Evolutionary conservation across 2,329 filamentous ascomycete genomes (phyloP), one percentile per base, ranked within the genome.

Genomic region (Ceratocystis lukuohia): DNA sequence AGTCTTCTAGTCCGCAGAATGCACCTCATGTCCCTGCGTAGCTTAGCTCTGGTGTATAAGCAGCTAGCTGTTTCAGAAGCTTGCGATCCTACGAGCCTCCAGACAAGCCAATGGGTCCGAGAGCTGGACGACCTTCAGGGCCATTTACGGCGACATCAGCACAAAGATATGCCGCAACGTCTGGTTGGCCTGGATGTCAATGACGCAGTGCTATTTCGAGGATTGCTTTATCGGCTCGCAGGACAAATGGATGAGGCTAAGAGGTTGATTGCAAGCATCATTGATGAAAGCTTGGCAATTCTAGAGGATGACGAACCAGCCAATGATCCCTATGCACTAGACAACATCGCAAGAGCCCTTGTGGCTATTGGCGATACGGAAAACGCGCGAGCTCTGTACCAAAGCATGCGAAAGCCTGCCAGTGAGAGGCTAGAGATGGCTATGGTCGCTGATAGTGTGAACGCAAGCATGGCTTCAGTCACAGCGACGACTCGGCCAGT

Each of bases 171-270:
- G 69, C 77, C 76, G 2, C 70, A 75, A 22, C 72, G 74, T 66
- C 76, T 78, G 70, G 73, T 75, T 0, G 77, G 77, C 0, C 76
- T 76, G 0, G 76, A 78, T 44, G 73, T 77, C 68, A 78, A 78
- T 63, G 74, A 74, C 1, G 77, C 77, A 0, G 73, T 75, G 17
- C 74, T 78, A 25, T 78, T 76, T 68, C 72, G 77, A 10, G 73
- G 75, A 0, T 71, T 76, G 15, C 73, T 77, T 65, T 74, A 76
- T 68, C 74, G 75, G 0, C 72, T 76, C 1, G 69, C 72, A 0
- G 72, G 73, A 2, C 69, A 72, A 28, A 70, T 67, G 4, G 48
- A 64, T 0, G 73, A 74, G 3, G 73, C 76, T 0, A 69, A 71
- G 1, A 65, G 67, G 2, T 69, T 77, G 22, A 71, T 78, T 1